Conservation (phyloP, 73 alveolate genomes). For the Tetrahymena borealis region DNA sequence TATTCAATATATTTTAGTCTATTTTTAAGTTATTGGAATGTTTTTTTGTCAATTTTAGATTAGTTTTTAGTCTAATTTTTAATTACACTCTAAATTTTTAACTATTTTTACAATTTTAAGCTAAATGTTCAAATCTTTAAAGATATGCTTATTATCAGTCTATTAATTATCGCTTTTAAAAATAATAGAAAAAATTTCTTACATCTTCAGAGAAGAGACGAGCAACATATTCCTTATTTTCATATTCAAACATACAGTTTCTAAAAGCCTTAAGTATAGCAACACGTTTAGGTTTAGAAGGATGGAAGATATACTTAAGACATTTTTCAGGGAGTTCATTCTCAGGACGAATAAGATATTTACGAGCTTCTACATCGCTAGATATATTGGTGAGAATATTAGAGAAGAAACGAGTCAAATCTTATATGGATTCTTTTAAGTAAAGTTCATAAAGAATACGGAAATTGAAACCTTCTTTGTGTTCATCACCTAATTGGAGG, state of each 20-base stretch:
- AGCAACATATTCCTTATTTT: neutral
- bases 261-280: neutral
- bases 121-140: too few relatives aligned
- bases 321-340: neutral
- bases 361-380: neutral
- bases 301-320: neutral
- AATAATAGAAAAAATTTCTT: neutral
- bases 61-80: too few relatives aligned
- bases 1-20: too few relatives aligned
- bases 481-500: neutral
- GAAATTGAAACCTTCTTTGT: neutral
- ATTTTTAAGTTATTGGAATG: too few relatives aligned
- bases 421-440: neutral
- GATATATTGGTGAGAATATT: neutral
- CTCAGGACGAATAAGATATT: neutral
- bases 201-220: neutral
- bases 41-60: too few relatives aligned
- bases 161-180: too few relatives aligned
- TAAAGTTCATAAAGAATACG: neutral
- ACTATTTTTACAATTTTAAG: too few relatives aligned
- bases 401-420: neutral
- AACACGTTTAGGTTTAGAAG: neutral
- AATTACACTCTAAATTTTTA: too few relatives aligned
- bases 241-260: neutral
- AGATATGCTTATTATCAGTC: too few relatives aligned